Percentiles rank a stretch among this genome's conserved stretches.
Conservation (phyloP, 345 rosid genomes). For the Boechera retrofracta region DNA sequence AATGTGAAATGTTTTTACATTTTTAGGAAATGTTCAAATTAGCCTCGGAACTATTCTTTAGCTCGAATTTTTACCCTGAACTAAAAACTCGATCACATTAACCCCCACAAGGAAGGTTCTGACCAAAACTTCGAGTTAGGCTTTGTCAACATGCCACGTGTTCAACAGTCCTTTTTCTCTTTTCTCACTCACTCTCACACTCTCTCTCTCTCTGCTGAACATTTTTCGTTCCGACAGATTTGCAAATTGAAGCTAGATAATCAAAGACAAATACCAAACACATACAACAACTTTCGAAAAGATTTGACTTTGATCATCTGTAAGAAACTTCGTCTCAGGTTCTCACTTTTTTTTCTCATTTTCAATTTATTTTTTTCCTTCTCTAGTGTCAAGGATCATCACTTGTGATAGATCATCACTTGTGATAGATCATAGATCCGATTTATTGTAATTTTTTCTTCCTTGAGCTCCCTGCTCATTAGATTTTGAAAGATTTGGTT, state of each 20-base stretch:
- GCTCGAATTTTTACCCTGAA: neutral
- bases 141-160: conserved; percentile 45
- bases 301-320: conserved; percentile 31
- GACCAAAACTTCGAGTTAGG: neutral
- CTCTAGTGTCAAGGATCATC: neutral
- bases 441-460: neutral
- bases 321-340: conserved; percentile 23
- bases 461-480: neutral
- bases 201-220: neutral
- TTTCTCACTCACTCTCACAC: neutral
- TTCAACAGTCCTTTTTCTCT: conserved; percentile 14
- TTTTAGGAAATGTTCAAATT: neutral
- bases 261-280: conserved; percentile 10
- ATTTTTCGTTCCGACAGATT: conserved; percentile 39
- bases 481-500: neutral
- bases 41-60: conserved; percentile 13
- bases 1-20: neutral
- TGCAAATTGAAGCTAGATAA: conserved; percentile 20
- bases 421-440: conserved; percentile 22
- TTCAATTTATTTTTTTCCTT: neutral
- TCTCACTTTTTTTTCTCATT: neutral
- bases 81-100: neutral
- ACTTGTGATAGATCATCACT: neutral
- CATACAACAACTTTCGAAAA: neutral
- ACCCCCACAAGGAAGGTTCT: neutral